phyloP scores from a whole-genome alignment of 331 rosid genomes.

The Arachis monticola region DNA sequence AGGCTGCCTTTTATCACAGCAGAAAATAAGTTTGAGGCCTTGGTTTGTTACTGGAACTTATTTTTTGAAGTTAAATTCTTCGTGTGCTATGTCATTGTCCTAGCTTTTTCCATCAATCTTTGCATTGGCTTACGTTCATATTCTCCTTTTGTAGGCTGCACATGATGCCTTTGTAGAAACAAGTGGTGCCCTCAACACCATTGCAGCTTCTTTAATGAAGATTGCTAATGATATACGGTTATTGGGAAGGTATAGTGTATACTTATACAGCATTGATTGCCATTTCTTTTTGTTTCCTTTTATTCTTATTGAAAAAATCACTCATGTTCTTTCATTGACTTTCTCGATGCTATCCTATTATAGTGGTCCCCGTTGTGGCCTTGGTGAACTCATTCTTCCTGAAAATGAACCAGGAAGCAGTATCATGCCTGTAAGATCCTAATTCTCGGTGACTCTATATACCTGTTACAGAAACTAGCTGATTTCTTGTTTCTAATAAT shows the following conservation, averaged over 20 bases:
- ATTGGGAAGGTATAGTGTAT: slow-evolving; percentile 78
- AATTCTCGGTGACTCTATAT: slow-evolving; percentile 26
- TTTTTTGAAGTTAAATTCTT: slow-evolving; percentile 14
- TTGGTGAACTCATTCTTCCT: slow-evolving; percentile 98
- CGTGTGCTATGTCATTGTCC: slow-evolving; percentile 18
- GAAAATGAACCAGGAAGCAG: slow-evolving; percentile 99
- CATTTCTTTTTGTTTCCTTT: not conserved
- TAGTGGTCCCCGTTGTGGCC: slow-evolving; percentile 99
- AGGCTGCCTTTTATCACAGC: slow-evolving; percentile 88
- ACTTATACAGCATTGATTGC: not conserved
- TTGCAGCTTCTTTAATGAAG: slow-evolving; percentile 92
- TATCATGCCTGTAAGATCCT: slow-evolving; percentile 90
- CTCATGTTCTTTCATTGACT: slow-evolving; percentile 14
- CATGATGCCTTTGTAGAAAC: slow-evolving; percentile 97
- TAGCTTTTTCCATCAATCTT: slow-evolving; percentile 27
- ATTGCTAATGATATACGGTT: slow-evolving; percentile 94
- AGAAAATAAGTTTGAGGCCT: slow-evolving; percentile 98
- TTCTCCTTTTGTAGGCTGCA: slow-evolving; percentile 76
- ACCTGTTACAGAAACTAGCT: slow-evolving; percentile 15
- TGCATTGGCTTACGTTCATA: slow-evolving; percentile 33
- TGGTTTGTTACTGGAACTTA: slow-evolving; percentile 66
- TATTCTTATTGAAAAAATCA: not conserved
- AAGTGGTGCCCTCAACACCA: slow-evolving; percentile 91
- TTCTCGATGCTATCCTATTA: slow-evolving; percentile 40
- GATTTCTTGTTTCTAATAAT: slow-evolving; percentile 18